Percentiles rank a stretch among this genome's conserved stretches.
phyloP scores from a whole-genome alignment of 192 early-diverging fungal genomes.

The Coemansia sp. region DNA sequence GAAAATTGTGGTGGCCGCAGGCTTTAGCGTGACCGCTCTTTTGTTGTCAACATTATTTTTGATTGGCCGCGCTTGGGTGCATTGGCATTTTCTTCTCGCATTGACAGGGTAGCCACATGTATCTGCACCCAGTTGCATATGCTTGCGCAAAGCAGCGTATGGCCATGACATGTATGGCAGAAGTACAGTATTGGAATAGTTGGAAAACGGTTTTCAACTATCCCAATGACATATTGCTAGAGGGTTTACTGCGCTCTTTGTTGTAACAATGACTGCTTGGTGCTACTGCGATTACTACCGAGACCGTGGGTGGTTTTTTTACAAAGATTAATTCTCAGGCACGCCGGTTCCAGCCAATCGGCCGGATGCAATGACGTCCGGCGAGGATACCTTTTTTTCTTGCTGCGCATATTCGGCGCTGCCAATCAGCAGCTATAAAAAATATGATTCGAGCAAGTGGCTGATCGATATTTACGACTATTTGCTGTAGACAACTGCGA shows the following conservation, averaged over 20 bases:
- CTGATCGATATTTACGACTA: slow-evolving; percentile 5
- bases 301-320: neutral
- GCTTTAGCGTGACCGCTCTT: neutral
- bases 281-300: neutral
- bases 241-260: neutral
- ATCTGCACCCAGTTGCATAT: neutral
- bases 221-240: too few relatives aligned
- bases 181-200: too few relatives aligned
- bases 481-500: slow-evolving; percentile 87
- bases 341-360: too few relatives aligned
- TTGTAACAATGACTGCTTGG: neutral
- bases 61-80: too few relatives aligned
- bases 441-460: neutral
- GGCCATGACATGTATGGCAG: neutral
- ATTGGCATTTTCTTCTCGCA: neutral
- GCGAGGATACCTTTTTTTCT: too few relatives aligned
- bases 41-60: too few relatives aligned
- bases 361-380: too few relatives aligned
- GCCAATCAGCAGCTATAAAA: too few relatives aligned
- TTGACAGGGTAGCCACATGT: slow-evolving; percentile 4
- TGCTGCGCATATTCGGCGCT: too few relatives aligned
- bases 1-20: neutral
- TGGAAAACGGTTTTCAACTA: too few relatives aligned
- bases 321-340: too few relatives aligned
- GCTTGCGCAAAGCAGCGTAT: neutral